Evolutionary conservation across 768 basidiomycete genomes (phyloP), one percentile per base, ranked within the genome.

Genomic region (Tricholoma bakamatsutake): DNA sequence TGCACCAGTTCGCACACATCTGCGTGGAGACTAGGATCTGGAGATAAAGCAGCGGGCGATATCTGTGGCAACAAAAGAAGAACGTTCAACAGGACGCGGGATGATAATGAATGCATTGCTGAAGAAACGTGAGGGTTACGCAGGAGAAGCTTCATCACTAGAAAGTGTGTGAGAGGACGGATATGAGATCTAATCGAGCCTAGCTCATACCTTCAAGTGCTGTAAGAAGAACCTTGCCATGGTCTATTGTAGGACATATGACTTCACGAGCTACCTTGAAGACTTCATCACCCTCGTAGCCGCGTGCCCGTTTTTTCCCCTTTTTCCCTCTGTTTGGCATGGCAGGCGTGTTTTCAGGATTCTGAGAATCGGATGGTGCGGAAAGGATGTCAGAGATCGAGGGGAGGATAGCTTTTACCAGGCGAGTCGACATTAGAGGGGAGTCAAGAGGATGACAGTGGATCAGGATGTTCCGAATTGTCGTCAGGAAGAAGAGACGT

Each of bases 281-380:
- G 5, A 87, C 71, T 62, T 87, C 88, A 53, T 89, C 89, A 9
- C 82, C 88, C 67, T 92, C 88, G 59, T 84, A 91, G 11, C 77
- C 84, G 18, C 83, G 79, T 17, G 79, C 76, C 46, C 85, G 76
- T 66, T 89, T 93, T 67, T 83, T 91, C 53, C 81, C 79, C 61
- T 82, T 84, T 64, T 75, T 82, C 12, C 63, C 72, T 56, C 70
- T 74, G 11, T 62, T 70, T 46, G 61, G 54, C 13, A 61, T 37
- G 2, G 60, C 62, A 40, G 63, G 57, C 11, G 56, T 62, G 37
- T 67, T 61, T 1, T 63, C 64, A 24, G 53, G 45, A 18, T 55
- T 51, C 34, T 70, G 64, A 8, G 61, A 57, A 8, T 76, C 73
- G 3, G 73, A 56, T 24, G 73, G 69, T 4, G 67, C 67, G 0